Evolutionary conservation across 2,329 filamentous ascomycete species (phyloP).

Genomic region (Thelonectria blattea): DNA sequence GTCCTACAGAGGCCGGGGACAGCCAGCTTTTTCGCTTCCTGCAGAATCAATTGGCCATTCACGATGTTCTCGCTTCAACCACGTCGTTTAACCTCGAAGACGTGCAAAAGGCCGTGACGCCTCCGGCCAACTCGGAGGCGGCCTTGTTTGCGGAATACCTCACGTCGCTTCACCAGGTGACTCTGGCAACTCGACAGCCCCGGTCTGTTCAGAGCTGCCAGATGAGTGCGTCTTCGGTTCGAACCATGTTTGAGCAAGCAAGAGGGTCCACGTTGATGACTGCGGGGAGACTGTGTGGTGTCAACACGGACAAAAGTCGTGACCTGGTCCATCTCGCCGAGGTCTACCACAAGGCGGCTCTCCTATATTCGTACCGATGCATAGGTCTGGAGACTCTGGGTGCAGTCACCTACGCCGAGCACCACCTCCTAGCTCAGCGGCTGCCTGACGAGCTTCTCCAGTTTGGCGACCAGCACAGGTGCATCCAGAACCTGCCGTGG

Average conservation of each 20-base stretch:
- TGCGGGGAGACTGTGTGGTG: conserved; percentile 33
- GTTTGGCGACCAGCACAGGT: background rate
- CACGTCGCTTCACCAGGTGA: conserved; percentile 16
- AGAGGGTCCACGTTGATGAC: conserved; percentile 38
- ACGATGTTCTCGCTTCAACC: conserved; percentile 22
- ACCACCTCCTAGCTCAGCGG: background rate
- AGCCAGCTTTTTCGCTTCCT: conserved; percentile 14
- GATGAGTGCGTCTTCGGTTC: background rate
- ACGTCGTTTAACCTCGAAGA: conserved; percentile 33
- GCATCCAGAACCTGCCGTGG: conserved; percentile 1
- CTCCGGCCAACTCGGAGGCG: conserved; percentile 27
- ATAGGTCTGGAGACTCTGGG: conserved; percentile 19
- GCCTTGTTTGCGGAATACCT: conserved; percentile 39
- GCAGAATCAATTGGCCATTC: conserved; percentile 19
- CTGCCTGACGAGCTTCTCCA: background rate
- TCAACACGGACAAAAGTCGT: conserved; percentile 20
- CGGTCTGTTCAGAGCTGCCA: background rate
- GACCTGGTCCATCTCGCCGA: conserved; percentile 40
- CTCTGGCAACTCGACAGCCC: conserved; percentile 27
- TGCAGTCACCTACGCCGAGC: background rate
- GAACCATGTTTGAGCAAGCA: conserved; percentile 36
- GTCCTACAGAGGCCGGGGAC: background rate
- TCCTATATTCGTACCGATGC: conserved; percentile 39
- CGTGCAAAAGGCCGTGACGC: conserved; percentile 32
- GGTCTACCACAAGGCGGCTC: conserved; percentile 38